phyloP scores from a whole-genome alignment of 2,329 filamentous ascomycete species.

The Pseudophaeomoniella oleicola region DNA sequence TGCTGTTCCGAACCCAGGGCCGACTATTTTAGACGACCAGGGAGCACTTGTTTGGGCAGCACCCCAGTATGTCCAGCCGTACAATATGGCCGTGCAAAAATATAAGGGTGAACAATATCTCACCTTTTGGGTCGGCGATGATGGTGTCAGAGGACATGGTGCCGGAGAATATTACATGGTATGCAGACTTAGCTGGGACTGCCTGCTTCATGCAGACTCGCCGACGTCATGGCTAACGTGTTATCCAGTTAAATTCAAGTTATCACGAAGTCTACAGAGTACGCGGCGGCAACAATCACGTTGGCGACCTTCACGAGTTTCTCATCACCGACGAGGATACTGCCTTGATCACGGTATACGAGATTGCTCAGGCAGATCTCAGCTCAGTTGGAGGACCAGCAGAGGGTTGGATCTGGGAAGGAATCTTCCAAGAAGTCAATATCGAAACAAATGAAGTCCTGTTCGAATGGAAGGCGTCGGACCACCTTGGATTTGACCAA shows the following conservation, averaged over 20 bases:
- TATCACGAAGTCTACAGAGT: slow-evolving; percentile 12
- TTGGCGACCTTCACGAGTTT: slow-evolving; percentile 21
- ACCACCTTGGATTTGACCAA: slow-evolving; percentile 16
- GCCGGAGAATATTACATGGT: slow-evolving; percentile 15
- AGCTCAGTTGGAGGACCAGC: slow-evolving; percentile 12
- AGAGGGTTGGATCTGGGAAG: slow-evolving; percentile 17
- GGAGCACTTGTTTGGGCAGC: slow-evolving; percentile 15
- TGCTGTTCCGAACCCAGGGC: slow-evolving; percentile 9
- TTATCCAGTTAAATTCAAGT: slow-evolving; percentile 9
- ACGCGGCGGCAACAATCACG: slow-evolving; percentile 9
- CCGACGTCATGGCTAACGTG: background rate
- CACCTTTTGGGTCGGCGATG: slow-evolving; percentile 15
- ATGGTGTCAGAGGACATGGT: slow-evolving; percentile 9
- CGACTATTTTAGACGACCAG: slow-evolving; percentile 15
- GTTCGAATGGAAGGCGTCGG: slow-evolving; percentile 21
- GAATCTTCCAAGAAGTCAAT: slow-evolving; percentile 19
- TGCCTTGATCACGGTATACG: slow-evolving; percentile 21
- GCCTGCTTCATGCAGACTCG: too few relatives aligned
- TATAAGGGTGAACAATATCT: slow-evolving; percentile 13
- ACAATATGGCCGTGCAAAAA: slow-evolving; percentile 14
- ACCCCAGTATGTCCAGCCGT: slow-evolving; percentile 9
- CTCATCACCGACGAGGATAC: slow-evolving; percentile 16
- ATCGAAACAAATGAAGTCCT: slow-evolving; percentile 18
- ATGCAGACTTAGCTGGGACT: too few relatives aligned
- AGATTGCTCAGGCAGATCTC: slow-evolving; percentile 16